phyloP scores from a whole-genome alignment of 78 protist genomes.

The Salpingoeca rosetta region DNA sequence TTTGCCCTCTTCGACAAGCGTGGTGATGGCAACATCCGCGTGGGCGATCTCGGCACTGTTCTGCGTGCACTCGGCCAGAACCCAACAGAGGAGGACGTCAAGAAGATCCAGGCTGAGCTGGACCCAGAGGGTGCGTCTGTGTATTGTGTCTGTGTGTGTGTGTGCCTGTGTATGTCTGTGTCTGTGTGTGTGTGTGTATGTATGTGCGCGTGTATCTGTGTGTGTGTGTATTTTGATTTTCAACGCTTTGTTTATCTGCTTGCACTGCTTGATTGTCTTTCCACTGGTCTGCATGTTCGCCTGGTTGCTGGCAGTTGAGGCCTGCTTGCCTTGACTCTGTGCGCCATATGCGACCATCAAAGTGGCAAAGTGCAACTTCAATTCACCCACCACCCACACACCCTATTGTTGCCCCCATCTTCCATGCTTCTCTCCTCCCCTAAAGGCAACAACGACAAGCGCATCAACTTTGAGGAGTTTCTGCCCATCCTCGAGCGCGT shows the following conservation, averaged over 20 bases:
- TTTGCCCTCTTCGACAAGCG: conserved; percentile 54
- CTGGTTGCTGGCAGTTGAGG: too few species aligned
- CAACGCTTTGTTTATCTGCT: background rate
- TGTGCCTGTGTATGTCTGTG: background rate
- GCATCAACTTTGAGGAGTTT: conserved; percentile 23
- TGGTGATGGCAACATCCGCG: conserved; percentile 54
- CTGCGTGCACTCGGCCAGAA: conserved; percentile 63
- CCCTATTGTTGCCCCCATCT: background rate
- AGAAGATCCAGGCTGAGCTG: conserved; percentile 29
- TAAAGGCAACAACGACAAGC: conserved; percentile 7
- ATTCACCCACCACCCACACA: too few species aligned
- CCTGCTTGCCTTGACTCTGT: too few species aligned
- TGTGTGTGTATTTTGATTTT: background rate
- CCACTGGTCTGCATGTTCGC: too few species aligned
- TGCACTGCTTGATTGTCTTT: background rate
- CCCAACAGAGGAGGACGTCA: conserved; percentile 55
- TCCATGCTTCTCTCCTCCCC: background rate
- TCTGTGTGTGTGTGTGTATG: background rate
- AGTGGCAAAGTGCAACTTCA: too few species aligned
- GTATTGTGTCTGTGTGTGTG: background rate
- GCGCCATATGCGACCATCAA: too few species aligned
- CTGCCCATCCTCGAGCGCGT: conserved; percentile 16
- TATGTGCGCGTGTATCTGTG: too few species aligned
- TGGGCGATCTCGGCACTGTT: conserved; percentile 45
- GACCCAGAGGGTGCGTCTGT: background rate